Conservation (phyloP, 352 stramenopile genomes). For the Phytophthora pisi region DNA sequence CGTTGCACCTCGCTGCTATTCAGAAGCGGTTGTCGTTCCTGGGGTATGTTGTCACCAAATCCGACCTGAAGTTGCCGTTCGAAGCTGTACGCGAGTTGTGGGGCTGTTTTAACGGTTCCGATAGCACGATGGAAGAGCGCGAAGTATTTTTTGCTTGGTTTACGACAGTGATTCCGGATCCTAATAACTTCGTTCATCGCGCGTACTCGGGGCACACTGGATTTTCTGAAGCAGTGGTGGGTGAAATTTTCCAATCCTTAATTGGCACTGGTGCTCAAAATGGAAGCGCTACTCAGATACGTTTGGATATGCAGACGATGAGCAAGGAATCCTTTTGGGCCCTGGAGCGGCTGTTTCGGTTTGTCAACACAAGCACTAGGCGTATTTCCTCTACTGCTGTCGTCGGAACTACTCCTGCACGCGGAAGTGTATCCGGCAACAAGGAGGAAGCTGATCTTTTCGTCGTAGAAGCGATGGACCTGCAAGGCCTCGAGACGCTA, state of each 20-base stretch:
- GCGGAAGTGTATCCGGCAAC: conserved; percentile 15
- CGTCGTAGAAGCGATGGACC: conserved; percentile 60
- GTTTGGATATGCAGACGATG: conserved; percentile 57
- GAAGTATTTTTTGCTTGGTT: conserved; percentile 85
- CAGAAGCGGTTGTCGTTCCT: conserved; percentile 74
- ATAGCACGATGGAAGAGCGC: conserved; percentile 42
- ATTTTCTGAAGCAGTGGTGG: conserved; percentile 53
- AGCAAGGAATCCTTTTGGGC: conserved; percentile 60
- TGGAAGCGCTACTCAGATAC: conserved; percentile 32
- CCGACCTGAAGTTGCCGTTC: conserved; percentile 71
- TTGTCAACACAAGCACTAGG: conserved; percentile 59
- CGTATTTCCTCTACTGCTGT: conserved; percentile 44
- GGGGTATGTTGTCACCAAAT: conserved; percentile 75
- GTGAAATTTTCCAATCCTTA: conserved; percentile 58
- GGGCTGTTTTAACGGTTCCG: conserved; percentile 51
- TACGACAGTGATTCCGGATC: conserved; percentile 62
- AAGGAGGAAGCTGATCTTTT: conserved; percentile 40
- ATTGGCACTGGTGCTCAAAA: conserved; percentile 25
- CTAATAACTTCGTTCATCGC: conserved; percentile 74
- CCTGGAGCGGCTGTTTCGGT: conserved; percentile 66
- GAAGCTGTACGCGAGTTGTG: conserved; percentile 66
- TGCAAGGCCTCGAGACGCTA: conserved; percentile 67
- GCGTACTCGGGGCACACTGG: conserved; percentile 66
- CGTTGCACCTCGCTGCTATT: conserved; percentile 25
- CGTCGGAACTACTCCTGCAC: conserved; percentile 20